phyloP scores from a whole-genome alignment of 371 early-diverging fungal species.

The Mortierella sp. region DNA sequence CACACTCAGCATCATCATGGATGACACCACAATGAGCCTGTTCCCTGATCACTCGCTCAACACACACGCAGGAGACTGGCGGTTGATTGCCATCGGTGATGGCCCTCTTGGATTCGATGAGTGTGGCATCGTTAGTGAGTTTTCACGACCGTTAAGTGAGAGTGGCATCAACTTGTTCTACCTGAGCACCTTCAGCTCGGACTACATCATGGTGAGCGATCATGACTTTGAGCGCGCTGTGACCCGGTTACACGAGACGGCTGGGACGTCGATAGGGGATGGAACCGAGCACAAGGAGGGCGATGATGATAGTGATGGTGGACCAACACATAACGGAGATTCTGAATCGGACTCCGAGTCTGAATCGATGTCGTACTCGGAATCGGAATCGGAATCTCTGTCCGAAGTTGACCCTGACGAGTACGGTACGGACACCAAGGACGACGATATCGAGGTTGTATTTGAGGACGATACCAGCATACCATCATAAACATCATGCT shows the following conservation, averaged over 20 bases:
- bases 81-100: conserved; percentile 48
- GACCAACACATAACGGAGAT: neutral
- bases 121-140: conserved; percentile 44
- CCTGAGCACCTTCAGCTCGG: conserved; percentile 47
- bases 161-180: conserved; percentile 37
- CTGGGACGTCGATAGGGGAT: neutral
- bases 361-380: conserved; percentile 9
- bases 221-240: conserved; percentile 41
- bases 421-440: neutral
- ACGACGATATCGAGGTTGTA: too few species aligned
- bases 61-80: conserved; percentile 51
- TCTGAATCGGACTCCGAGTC: conserved; percentile 8
- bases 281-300: neutral
- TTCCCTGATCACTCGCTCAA: conserved; percentile 51
- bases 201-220: conserved; percentile 50
- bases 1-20: conserved; percentile 48
- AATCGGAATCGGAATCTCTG: conserved; percentile 3
- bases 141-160: conserved; percentile 40
- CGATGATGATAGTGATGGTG: neutral
- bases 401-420: conserved; percentile 17
- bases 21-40: conserved; percentile 35
- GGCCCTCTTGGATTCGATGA: conserved; percentile 51
- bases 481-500: too few species aligned
- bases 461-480: too few species aligned
- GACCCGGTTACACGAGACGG: conserved; percentile 18